Percentiles rank a stretch among this genome's conserved stretches.
phyloP scores from a whole-genome alignment of 2,329 filamentous ascomycete species.

The Talaromyces sp. region DNA sequence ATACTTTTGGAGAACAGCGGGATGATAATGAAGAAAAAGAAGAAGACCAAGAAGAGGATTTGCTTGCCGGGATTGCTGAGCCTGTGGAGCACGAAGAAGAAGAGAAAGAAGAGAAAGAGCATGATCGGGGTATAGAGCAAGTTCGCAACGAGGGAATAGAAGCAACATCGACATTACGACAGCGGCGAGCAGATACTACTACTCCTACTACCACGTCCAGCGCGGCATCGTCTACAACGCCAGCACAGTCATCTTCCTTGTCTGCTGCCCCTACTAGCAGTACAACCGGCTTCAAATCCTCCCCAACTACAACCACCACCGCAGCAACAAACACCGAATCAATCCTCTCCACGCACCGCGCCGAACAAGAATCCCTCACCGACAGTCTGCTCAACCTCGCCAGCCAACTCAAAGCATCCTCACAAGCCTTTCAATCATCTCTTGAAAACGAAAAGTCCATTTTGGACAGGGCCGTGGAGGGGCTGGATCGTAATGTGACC shows the following conservation, averaged over 20 bases:
- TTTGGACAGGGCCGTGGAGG: slow-evolving; percentile 63
- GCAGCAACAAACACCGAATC: slow-evolving; percentile 47
- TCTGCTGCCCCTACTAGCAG: too few relatives aligned
- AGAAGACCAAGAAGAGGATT: neutral
- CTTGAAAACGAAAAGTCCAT: slow-evolving; percentile 71
- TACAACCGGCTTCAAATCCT: neutral
- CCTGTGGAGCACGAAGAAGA: neutral
- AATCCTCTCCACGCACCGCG: slow-evolving; percentile 68
- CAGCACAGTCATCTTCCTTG: neutral
- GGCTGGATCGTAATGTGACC: slow-evolving; percentile 68
- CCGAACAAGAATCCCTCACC: slow-evolving; percentile 78
- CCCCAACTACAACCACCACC: neutral
- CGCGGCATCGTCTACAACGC: neutral
- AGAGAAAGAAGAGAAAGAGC: neutral
- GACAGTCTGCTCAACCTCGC: slow-evolving; percentile 77
- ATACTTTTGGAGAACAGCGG: slow-evolving; percentile 17
- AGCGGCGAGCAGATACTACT: neutral
- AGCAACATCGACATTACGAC: neutral
- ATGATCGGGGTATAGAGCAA: neutral
- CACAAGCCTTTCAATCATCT: slow-evolving; percentile 63
- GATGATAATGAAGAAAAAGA: slow-evolving; percentile 17
- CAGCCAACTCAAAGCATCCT: slow-evolving; percentile 67
- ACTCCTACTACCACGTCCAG: neutral
- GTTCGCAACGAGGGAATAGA: neutral
- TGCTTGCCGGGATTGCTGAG: neutral